A percentile compares a stretch with the other conserved stretches of the same genome.
Conservation (phyloP, 345 rosid genomes). For the Salix exigua region DNA sequence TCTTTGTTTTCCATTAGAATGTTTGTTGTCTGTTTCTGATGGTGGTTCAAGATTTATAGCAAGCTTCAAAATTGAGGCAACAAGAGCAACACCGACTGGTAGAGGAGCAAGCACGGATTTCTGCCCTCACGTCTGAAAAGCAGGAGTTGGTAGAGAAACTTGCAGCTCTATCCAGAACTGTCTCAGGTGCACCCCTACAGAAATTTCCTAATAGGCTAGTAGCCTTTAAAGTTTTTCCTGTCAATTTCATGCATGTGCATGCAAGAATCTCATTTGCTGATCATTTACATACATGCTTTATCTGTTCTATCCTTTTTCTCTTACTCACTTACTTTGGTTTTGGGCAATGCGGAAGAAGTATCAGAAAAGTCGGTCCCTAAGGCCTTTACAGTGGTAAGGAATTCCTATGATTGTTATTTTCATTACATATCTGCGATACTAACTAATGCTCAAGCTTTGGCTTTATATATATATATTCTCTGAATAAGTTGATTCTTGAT, state of each 20-base stretch:
- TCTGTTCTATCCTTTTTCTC: background rate
- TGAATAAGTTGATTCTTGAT: background rate
- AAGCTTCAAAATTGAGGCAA: constrained; percentile 57
- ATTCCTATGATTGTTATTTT: background rate
- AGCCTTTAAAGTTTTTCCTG: background rate
- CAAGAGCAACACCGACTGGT: constrained; percentile 50
- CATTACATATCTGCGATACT: background rate
- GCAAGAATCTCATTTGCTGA: background rate
- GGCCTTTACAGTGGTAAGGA: constrained; percentile 60
- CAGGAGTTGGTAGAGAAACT: constrained; percentile 68
- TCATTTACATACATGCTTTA: background rate
- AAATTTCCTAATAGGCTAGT: background rate
- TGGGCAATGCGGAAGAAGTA: constrained; percentile 34
- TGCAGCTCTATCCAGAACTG: constrained; percentile 36
- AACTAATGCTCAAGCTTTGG: background rate
- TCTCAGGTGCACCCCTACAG: constrained; percentile 42
- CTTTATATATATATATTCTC: too few species aligned
- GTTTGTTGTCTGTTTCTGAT: constrained; percentile 23
- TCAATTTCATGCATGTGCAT: background rate
- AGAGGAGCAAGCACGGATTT: constrained; percentile 63
- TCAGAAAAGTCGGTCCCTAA: constrained; percentile 37
- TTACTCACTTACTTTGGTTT: background rate
- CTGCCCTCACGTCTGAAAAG: constrained; percentile 65
- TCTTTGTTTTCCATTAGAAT: constrained; percentile 4
- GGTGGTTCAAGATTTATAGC: constrained; percentile 42